A percentile compares a stretch with the other conserved stretches of the same genome.
Conservation (phyloP, 768 basidiomycete species). For the Leccinum uliginosum region DNA sequence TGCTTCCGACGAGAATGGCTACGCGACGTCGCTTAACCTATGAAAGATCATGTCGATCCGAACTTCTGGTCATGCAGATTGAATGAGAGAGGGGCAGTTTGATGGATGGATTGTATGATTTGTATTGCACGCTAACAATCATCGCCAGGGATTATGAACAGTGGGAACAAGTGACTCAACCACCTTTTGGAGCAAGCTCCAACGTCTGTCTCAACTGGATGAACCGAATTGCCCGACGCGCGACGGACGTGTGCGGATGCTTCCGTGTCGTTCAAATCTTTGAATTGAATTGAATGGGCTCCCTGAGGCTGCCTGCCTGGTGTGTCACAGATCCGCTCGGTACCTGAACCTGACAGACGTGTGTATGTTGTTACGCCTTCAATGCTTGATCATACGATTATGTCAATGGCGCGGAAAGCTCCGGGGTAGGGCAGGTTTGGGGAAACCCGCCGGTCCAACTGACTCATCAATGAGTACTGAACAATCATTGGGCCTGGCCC, state of each 20-base stretch:
- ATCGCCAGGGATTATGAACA: neutral
- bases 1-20: neutral
- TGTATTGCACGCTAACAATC: neutral
- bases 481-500: neutral
- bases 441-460: neutral
- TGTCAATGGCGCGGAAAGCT: neutral
- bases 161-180: neutral
- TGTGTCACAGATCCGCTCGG: neutral
- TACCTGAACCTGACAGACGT: neutral
- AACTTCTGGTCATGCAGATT: neutral
- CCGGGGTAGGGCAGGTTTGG: neutral
- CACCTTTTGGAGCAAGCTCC: neutral
- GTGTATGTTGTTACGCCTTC: neutral
- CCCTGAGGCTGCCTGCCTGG: too few relatives aligned
- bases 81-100: neutral
- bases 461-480: neutral
- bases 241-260: neutral
- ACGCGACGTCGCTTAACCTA: neutral
- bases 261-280: neutral
- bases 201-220: neutral
- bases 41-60: conserved; percentile 1
- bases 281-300: neutral
- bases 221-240: neutral
- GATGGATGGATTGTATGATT: neutral
- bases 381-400: neutral